phyloP scores from a whole-genome alignment of 202 grass and related monocot species.

The Eragrostis tef region DNA sequence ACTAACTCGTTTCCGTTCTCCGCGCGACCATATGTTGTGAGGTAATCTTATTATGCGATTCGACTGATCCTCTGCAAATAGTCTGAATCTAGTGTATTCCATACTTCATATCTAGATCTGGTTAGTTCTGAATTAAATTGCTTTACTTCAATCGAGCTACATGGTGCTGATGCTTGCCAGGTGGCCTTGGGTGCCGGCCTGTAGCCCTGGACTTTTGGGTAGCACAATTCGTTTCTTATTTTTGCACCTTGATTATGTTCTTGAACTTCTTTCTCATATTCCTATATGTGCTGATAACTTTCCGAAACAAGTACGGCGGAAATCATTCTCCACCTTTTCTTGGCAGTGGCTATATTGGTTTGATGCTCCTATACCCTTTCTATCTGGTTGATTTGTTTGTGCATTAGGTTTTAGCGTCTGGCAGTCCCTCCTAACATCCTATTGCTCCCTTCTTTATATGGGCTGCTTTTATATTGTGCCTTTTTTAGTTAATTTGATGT shows the following conservation, averaged over 20 bases:
- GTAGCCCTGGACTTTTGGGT: background rate
- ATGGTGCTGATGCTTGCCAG: background rate
- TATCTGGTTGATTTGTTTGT: conserved; percentile 13
- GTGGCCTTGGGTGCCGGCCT: conserved; percentile 14
- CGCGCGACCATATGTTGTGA: background rate
- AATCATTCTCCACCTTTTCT: background rate
- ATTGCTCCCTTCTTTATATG: background rate
- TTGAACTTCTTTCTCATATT: conserved; percentile 5
- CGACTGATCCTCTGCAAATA: conserved; percentile 20
- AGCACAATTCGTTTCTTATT: background rate
- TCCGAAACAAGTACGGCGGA: background rate
- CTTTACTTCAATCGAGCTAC: background rate
- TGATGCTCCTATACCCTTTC: conserved; percentile 20
- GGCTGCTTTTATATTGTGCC: background rate
- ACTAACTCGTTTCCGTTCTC: background rate
- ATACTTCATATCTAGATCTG: conserved; percentile 34
- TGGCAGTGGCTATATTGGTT: conserved; percentile 6
- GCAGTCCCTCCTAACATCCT: conserved; percentile 12
- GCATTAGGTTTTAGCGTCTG: conserved; percentile 32
- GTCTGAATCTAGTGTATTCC: background rate
- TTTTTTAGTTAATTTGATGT: background rate
- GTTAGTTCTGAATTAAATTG: conserved; percentile 28
- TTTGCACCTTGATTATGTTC: conserved; percentile 29
- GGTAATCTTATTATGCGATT: conserved; percentile 31
- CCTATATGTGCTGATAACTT: conserved; percentile 14